These are phyloP conservation scores for Adansonia rubrostipa DNA, from an alignment of 441 rosid genomes.

Conservation along the genomic window DNA sequence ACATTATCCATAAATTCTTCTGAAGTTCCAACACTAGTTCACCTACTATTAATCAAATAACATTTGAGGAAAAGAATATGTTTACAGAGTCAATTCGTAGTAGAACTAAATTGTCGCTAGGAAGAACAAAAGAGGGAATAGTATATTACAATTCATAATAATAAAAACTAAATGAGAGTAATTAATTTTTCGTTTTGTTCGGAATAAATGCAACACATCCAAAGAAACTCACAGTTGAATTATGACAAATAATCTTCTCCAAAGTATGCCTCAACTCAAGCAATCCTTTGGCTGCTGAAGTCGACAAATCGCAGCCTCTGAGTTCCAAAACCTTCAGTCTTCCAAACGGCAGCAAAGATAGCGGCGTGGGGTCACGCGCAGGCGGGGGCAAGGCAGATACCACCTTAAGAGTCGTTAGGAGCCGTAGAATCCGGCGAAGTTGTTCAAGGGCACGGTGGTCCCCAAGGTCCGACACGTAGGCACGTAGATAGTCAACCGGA, in stretches of 20 bases:
- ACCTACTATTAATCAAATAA: not conserved
- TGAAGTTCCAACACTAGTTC: conserved; percentile 17
- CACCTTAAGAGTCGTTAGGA: conserved; percentile 77
- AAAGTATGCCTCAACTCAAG: conserved; percentile 81
- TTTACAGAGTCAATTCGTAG: not conserved
- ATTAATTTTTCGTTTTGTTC: not conserved
- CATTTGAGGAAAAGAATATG: not conserved
- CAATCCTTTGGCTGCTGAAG: conserved; percentile 90
- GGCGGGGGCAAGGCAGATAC: conserved; percentile 80
- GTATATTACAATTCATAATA: not conserved
- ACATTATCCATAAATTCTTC: conserved; percentile 22
- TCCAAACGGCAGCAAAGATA: conserved; percentile 75
- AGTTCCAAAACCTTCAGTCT: conserved; percentile 82
- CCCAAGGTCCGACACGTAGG: conserved; percentile 92
- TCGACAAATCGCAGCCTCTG: conserved; percentile 89
- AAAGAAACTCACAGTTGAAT: conserved; percentile 80
- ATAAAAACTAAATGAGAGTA: not conserved
- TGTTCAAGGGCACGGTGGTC: conserved; percentile 96
- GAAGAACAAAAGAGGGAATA: not conserved
- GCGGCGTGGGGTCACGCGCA: conserved; percentile 85
- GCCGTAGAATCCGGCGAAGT: conserved; percentile 76
- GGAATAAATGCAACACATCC: not conserved
- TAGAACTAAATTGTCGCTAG: not conserved
- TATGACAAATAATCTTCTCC: conserved; percentile 91
- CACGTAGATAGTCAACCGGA: conserved; percentile 94